These are phyloP conservation scores for Elasticomyces elasticus DNA, from an alignment of 495 filamentous ascomycete genomes.

Conservation along the genomic window DNA sequence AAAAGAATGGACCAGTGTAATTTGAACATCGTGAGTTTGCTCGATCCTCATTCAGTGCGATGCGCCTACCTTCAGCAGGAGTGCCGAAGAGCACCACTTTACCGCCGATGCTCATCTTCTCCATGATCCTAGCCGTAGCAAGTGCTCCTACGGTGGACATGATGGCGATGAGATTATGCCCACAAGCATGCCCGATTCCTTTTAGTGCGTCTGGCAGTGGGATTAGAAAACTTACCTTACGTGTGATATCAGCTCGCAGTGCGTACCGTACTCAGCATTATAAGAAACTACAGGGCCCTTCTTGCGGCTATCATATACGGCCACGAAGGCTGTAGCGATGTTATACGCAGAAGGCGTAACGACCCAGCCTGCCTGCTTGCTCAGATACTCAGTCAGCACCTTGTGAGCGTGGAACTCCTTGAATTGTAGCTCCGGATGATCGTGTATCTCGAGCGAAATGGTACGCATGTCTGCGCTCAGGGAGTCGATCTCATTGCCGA, in stretches of 20 bases:
- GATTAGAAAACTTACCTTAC: neutral
- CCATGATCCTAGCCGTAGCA: slow-evolving; percentile 44
- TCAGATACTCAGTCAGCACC: slow-evolving; percentile 23
- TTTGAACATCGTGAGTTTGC: no score
- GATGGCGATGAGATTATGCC: slow-evolving; percentile 24
- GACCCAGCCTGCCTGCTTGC: slow-evolving; percentile 20
- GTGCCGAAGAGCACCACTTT: slow-evolving; percentile 57
- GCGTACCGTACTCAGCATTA: slow-evolving; percentile 29
- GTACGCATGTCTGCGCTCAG: slow-evolving; percentile 7
- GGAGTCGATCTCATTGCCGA: slow-evolving; percentile 6
- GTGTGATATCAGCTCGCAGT: neutral
- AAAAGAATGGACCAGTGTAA: no score
- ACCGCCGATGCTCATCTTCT: slow-evolving; percentile 40
- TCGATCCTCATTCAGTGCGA: no score
- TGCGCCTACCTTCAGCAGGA: slow-evolving; percentile 49
- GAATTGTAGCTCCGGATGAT: slow-evolving; percentile 27
- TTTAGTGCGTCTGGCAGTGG: slow-evolving; percentile 6
- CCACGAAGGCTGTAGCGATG: slow-evolving; percentile 28
- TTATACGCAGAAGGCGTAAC: slow-evolving; percentile 26
- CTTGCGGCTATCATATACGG: slow-evolving; percentile 23
- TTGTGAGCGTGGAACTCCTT: slow-evolving; percentile 27
- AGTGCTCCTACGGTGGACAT: slow-evolving; percentile 51
- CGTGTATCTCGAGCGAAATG: slow-evolving; percentile 23
- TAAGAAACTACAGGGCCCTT: slow-evolving; percentile 25
- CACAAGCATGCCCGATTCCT: slow-evolving; percentile 23